Base-by-base conservation (phyloP, 2,329 filamentous ascomycete genomes). In the Aspergillus novofumigatus region DNA sequence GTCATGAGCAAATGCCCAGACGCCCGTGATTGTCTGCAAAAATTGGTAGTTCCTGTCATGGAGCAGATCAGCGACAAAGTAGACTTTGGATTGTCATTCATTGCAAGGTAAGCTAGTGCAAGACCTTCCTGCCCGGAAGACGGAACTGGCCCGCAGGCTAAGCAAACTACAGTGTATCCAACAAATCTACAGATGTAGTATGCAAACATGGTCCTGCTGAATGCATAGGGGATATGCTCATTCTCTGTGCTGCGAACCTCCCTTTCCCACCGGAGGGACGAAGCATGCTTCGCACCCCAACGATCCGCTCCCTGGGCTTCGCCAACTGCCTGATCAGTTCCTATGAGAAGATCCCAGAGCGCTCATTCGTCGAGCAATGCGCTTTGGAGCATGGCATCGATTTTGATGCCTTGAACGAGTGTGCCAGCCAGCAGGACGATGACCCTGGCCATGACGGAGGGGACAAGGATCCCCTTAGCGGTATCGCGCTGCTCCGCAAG, bases 1-100 rank as follows among this genome's bases (percentile, higher is more conserved):
- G 94, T 97, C 66, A 99, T 97, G 88, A 90, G 87, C 77, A 97
- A 97, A 81, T 99, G 94, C 69, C 92, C 93, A 0, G 94, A 99
- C 75, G 92, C 94, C 2, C 83, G 82, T 72, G 88, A 91, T 69
- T 97, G 93, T 68, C 80, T 99, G 21, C 84, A 86, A 60, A 80
- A 92, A 58, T 77, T 99, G 65, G 82, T 99, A 25, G 77, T 97
- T 17, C 94, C 94, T 0, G 83, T 87, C 23, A 97, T 99, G 92
- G 86, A 91, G 73, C 83, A 85, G 57, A 83, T 92, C 41, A 81
- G 85, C 59, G 84, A 91, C 62, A 94, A 95, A 73, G 91, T 97
- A 60, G 87, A 96, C 79, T 97, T 99, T 73, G 88, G 83, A 29
- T 81, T 97, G 58, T 94, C 91, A 8, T 97, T 90, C 69, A 96